Evolutionary conservation across 2,329 filamentous ascomycete species (phyloP), one percentile per base, ranked within the genome.

Genomic region (Leptoxyphium fumago): DNA sequence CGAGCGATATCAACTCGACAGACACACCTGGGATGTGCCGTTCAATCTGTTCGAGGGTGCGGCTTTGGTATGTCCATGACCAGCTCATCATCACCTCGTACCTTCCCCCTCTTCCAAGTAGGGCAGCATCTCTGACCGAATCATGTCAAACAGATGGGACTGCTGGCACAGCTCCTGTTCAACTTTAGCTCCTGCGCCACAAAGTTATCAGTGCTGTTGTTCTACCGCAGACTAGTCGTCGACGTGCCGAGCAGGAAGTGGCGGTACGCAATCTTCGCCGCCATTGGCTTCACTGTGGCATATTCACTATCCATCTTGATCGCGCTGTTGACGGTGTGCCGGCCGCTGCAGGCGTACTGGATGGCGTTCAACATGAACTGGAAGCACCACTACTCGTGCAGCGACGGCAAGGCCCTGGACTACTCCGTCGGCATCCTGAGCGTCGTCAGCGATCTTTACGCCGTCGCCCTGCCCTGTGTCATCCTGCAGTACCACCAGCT

Each of bases 131-230:
- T 26, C 21, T 26, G 21, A 26, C 21, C 21, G 21, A 26, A 26
- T 4, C 21, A 26, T 36, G 5, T 9, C 15, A 15, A 13, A 18
- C 38, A 40, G 38, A 40, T 28, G 38, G 44, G 49, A 14, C 55
- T 50, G 52, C 42, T 52, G 8, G 50, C 48, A 11, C 51, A 57
- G 42, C 36, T 54, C 13, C 38, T 53, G 29, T 55, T 55, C 49
- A 47, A 53, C 36, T 36, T 49, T 11, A 45, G 42, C 29, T 52
- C 51, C 7, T 47, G 50, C 14, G 48, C 48, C 26, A 55, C 50
- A 14, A 57, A 57, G 41, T 45, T 54, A 30, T 53, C 53, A 5
- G 48, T 57, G 21, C 48, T 57, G 8, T 46, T 56, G 11, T 56
- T 55, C 49, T 51, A 57, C 40, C 48, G 50, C 32, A 51, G 54